Evolutionary conservation across 2,329 filamentous ascomycete species (phyloP), one percentile per base, ranked within the genome.

Genomic region (Cladophialophora chaetospira): DNA sequence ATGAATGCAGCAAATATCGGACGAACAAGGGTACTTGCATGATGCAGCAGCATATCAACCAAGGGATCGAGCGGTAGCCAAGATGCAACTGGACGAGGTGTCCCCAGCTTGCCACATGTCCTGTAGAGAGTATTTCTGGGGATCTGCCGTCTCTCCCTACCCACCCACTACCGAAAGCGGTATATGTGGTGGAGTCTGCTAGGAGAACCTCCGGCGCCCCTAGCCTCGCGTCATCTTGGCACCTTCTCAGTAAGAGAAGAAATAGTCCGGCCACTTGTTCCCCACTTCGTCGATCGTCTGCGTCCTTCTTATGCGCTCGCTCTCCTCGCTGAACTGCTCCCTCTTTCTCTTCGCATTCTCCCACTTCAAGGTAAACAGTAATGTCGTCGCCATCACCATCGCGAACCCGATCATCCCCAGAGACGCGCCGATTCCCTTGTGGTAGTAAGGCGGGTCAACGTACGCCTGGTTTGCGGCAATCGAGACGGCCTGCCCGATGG

Each of bases 401-500:
- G 25, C 44, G 8, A 55, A 33, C 2, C 25, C 52, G 15, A 49
- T 43, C 51, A 58, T 42, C 11, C 56, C 52, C 26, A 54, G 23
- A 1, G 56, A 25, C 6, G 52, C 44, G 2, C 29, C 51, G 35
- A 48, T 29, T 15, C 60, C 60, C 17, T 48, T 40, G 5, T 44
- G 35, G 33, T 63, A 63, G 5, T 46, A 55, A 4, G 60, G 60
- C 23, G 60, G 60, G 33, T 60, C 54, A 5, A 35, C 46, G 25
- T 58, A 63, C 4, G 54, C 57, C 31, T 63, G 47, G 26, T 61
- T 60, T 8, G 48, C 47, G 2, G 47, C 47, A 23, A 63, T 57
- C 4, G 58, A 46, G 1, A 61, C 49, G 4, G 40, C 28, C 38
- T 63, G 53, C 3, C 45, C 53, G 26, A 58, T 42, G 21, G 43